Evolutionary conservation across 164 flowering plant genomes (phyloP).

Genomic region (Brasenia schreberi): DNA sequence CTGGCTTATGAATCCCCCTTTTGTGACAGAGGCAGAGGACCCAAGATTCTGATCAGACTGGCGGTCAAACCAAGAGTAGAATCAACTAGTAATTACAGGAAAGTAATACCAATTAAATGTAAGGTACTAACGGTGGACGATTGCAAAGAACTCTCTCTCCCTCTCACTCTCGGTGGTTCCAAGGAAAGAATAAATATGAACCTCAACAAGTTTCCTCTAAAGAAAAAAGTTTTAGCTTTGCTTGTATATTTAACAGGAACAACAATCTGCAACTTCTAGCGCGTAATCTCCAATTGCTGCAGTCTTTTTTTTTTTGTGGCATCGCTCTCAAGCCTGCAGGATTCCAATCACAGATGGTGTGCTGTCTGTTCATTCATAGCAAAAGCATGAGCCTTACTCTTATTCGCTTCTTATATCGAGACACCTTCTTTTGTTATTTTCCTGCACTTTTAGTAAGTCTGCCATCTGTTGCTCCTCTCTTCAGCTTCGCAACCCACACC

Average conservation of each 20-base stretch:
- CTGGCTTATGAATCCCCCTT: no score
- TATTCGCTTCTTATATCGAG: not conserved
- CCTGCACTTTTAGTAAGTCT: not conserved
- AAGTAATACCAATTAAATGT: no score
- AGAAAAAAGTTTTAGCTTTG: not conserved
- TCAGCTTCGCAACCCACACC: constrained; percentile 11
- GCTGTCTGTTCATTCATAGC: not conserved
- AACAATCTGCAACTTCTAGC: not conserved
- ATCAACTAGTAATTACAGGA: no score
- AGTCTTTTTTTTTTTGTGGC: not conserved
- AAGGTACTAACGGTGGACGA: no score
- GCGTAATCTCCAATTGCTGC: no score
- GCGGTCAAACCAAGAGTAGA: no score
- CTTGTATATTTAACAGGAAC: not conserved
- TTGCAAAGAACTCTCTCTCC: no score
- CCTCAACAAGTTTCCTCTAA: not conserved
- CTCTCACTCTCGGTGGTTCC: no score
- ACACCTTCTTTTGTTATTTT: constrained; percentile 2
- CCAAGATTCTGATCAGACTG: no score
- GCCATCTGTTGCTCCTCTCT: not conserved
- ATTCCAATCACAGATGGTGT: not conserved
- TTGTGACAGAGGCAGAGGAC: no score
- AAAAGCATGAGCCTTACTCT: not conserved
- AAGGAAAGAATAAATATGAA: no score
- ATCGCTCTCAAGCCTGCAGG: not conserved